Evolutionary conservation across 352 stramenopile genomes (phyloP), one percentile per base, ranked within the genome.

Genomic region (Aphanomyces stellatus): DNA sequence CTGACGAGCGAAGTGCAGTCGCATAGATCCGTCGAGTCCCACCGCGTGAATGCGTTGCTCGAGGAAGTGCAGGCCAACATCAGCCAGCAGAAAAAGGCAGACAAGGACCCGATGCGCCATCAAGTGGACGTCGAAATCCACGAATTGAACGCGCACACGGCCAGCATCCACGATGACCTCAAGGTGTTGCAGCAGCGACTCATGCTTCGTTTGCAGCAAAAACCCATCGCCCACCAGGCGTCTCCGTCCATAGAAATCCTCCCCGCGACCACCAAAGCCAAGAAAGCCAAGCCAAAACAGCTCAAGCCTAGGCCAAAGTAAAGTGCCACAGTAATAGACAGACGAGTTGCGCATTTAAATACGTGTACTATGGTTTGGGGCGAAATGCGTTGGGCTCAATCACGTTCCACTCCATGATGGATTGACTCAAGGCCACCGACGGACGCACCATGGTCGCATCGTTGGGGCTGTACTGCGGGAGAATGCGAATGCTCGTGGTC

Each of bases 111-210:
- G 11, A 24, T 4, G 27, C 46, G 25, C 13, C 28, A 61, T 8
- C 25, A 62, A 30, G 42, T 48, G 4, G 35, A 69, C 8, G 25
- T 10, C 7, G 51, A 69, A 30, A 48, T 62, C 19, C 22, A 35
- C 15, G 25, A 22, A 33, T 79, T 92, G 22, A 80, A 92, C 19
- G 72, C 73, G 5, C 81, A 82, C 40, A 83, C 81, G 1, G 85
- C 55, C 43, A 88, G 80, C 28, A 74, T 93, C 28, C 84, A 90
- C 61, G 79, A 87, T 56, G 84, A 93, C 57, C 85, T 91, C 40
- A 78, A 79, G 17, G 59, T 79, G 13, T 69, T 93, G 3, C 85
- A 93, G 46, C 73, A 88, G 25, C 72, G 81, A 1, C 85, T 93
- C 41, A 74, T 79, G 10, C 79, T 80, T 37, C 73, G 81, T 15